A percentile compares a stretch with the other conserved stretches of the same genome.
These are phyloP conservation scores for Metschnikowia vanudenii DNA, from an alignment of 805 yeast genomes.

Conservation along the genomic window DNA sequence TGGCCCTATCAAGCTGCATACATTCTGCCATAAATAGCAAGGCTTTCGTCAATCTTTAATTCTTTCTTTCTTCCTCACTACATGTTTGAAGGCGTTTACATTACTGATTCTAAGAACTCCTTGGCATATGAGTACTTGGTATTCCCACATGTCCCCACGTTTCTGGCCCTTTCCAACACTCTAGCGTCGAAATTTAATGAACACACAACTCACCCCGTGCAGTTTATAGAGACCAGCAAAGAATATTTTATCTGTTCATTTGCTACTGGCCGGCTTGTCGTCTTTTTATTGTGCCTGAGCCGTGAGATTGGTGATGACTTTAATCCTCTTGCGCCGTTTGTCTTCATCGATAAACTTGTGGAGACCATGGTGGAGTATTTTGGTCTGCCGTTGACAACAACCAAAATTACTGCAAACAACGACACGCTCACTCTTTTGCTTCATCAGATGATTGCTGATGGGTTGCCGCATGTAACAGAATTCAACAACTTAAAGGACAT, in stretches of 20 bases:
- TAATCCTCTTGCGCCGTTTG: slow-evolving; percentile 56
- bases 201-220: slow-evolving; percentile 11
- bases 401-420: slow-evolving; percentile 63
- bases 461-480: slow-evolving; percentile 71
- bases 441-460: slow-evolving; percentile 76
- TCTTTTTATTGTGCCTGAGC: slow-evolving; percentile 29
- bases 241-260: slow-evolving; percentile 30
- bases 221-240: slow-evolving; percentile 31
- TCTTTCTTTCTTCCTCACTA: neutral
- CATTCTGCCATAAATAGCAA: no score
- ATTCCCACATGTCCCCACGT: slow-evolving; percentile 32
- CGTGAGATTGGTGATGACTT: slow-evolving; percentile 12
- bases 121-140: slow-evolving; percentile 38
- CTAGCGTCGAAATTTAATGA: slow-evolving; percentile 15
- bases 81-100: slow-evolving; percentile 45
- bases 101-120: slow-evolving; percentile 35
- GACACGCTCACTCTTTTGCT: slow-evolving; percentile 70
- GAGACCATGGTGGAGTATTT: slow-evolving; percentile 59
- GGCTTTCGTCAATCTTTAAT: neutral
- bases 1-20: no score
- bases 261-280: slow-evolving; percentile 23
- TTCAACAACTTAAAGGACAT: slow-evolving; percentile 65
- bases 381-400: slow-evolving; percentile 49
- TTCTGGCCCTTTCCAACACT: slow-evolving; percentile 25
- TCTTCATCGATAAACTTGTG: slow-evolving; percentile 50